Percentiles rank a stretch among this genome's conserved stretches.
These are phyloP conservation scores for Fusarium udum DNA, from an alignment of 2,329 filamentous ascomycete species.

Conservation along the genomic window DNA sequence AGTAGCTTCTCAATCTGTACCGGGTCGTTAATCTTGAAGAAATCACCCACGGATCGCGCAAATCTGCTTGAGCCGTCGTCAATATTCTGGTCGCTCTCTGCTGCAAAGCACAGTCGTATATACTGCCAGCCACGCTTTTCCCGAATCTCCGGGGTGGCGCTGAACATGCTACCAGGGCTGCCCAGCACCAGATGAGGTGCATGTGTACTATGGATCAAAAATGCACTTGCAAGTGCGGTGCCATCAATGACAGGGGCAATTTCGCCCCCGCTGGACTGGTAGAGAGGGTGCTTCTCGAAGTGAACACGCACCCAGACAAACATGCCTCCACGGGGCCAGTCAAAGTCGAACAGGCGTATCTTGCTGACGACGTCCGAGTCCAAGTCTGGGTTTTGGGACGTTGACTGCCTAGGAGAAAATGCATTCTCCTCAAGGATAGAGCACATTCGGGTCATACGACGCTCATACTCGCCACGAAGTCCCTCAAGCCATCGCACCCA, in stretches of 20 bases:
- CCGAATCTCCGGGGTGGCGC: slow-evolving; percentile 68
- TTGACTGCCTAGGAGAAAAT: slow-evolving; percentile 71
- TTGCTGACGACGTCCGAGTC: slow-evolving; percentile 83
- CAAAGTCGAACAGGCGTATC: slow-evolving; percentile 77
- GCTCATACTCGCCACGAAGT: slow-evolving; percentile 83
- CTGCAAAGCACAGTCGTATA: slow-evolving; percentile 84
- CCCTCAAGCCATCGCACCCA: slow-evolving; percentile 94
- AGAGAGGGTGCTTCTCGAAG: slow-evolving; percentile 79
- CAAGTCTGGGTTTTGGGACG: slow-evolving; percentile 55
- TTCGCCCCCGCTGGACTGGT: slow-evolving; percentile 47
- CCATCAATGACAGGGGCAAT: slow-evolving; percentile 58
- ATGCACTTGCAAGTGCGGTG: slow-evolving; percentile 66
- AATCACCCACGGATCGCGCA: slow-evolving; percentile 73
- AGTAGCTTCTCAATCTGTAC: slow-evolving; percentile 72
- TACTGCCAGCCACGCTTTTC: slow-evolving; percentile 73
- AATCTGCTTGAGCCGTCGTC: slow-evolving; percentile 70
- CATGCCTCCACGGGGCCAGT: slow-evolving; percentile 88
- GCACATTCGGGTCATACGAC: slow-evolving; percentile 85
- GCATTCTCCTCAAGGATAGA: slow-evolving; percentile 74
- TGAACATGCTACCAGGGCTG: slow-evolving; percentile 78
- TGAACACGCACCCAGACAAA: slow-evolving; percentile 84
- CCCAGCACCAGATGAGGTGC: slow-evolving; percentile 76
- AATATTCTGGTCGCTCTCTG: slow-evolving; percentile 77
- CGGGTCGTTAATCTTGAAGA: slow-evolving; percentile 79
- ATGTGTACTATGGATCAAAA: slow-evolving; percentile 77